Conservation (phyloP, 495 filamentous ascomycete genomes). For the Podospora anserina region DNA sequence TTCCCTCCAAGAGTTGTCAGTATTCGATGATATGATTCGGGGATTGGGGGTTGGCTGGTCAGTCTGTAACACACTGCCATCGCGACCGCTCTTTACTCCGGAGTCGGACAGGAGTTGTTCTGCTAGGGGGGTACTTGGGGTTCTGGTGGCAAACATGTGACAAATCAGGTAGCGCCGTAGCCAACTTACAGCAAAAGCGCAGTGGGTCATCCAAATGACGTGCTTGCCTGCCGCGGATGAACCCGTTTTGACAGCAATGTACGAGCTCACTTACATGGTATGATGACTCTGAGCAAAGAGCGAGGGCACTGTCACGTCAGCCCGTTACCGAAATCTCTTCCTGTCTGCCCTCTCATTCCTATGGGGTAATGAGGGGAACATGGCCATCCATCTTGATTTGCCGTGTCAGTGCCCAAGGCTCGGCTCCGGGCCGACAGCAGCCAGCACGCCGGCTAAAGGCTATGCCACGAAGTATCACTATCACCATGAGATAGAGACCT, state of each 20-base stretch:
- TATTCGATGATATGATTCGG: neutral
- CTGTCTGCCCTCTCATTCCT: neutral
- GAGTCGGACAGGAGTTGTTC: neutral
- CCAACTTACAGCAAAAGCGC: neutral
- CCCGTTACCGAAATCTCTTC: neutral
- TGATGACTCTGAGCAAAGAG: constrained; percentile 4
- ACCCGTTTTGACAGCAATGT: neutral
- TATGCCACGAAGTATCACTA: neutral
- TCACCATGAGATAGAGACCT: neutral
- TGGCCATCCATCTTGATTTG: neutral
- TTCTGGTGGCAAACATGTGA: neutral
- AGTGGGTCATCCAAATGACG: constrained; percentile 3
- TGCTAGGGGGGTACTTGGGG: neutral
- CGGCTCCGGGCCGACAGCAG: neutral
- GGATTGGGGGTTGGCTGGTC: neutral
- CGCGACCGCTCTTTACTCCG: constrained; percentile 6
- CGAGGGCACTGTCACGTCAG: constrained; percentile 1
- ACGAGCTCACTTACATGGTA: too few species aligned
- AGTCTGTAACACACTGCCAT: constrained; percentile 4
- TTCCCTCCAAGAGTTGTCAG: neutral
- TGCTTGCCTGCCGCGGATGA: constrained; percentile 2
- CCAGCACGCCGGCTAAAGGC: constrained; percentile 2
- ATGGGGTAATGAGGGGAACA: neutral
- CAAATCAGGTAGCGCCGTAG: neutral
- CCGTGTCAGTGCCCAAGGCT: neutral